Evolutionary conservation across 2,329 filamentous ascomycete species (phyloP), one percentile per base, ranked within the genome.

Genomic region (Cordyceps javanica): DNA sequence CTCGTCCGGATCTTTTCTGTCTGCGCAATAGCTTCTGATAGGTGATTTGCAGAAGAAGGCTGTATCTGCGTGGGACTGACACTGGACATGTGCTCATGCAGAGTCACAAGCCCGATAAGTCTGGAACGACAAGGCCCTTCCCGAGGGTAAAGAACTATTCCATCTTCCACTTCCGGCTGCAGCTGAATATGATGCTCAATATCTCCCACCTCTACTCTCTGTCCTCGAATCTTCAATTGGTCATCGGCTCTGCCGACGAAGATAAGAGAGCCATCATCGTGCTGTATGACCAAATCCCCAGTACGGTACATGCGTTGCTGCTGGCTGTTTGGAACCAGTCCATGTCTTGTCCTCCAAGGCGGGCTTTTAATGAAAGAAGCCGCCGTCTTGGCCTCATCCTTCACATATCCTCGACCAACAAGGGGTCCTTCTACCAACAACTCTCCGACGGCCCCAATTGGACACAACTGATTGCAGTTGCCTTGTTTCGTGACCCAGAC

Each of bases 401-500:
- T 75, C 14, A 81, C 65, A 59, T 83, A 83, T 30, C 79, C 77
- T 44, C 72, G 68, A 14, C 75, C 78, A 10, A 83, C 72, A 2
- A 75, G 71, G 1, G 78, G 79, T 0, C 76, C 75, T 58, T 73
- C 73, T 21, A 78, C 58, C 3, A 71, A 60, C 14, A 75, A 62
- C 55, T 75, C 73, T 2, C 70, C 70, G 1, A 66, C 50, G 7
- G 44, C 57, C 1, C 69, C 70, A 36, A 60, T 55, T 7, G 67
- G 64, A 1, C 59, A 39, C 8, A 69, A 61, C 6, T 30, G 60
- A 42, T 59, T 32, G 53, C 57, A 50, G 38, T 68, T 61, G 10
- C 62, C 56, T 1, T 62, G 49, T 34, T 67, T 61, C 8, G 65
- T 62, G 39, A 71, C 57, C 66, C 67, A 70, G 19, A 54, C 39